Base-by-base conservation (phyloP, 2,329 filamentous ascomycete species). In the Fusarium paranaense region DNA sequence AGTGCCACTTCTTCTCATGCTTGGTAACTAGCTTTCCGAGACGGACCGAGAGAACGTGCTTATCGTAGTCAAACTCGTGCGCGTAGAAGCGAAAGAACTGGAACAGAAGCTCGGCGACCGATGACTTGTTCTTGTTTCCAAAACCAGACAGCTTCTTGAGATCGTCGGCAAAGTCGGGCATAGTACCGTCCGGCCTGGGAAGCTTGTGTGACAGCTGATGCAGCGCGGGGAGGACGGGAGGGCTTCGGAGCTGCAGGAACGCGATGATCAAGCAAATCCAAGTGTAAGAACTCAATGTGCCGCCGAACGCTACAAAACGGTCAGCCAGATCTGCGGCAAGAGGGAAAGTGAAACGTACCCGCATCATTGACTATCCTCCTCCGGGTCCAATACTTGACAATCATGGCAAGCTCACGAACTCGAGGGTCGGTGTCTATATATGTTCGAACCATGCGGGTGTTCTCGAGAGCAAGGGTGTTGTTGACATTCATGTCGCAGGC, bases 401-500 rank as follows among this genome's bases (percentile, higher is more conserved):
- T 94, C 95, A 99, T 98, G 18, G 97, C 96, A 76, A 99, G 86
- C 52, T 94, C 95, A 50, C 97, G 91, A 65, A 99, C 95, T 70
- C 97, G 92, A 42, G 95, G 91, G 82, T 99, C 97, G 66, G 97
- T 93, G 79, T 97, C 92, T 70, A 99, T 95, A 83, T 99, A 99
- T 1, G 95, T 98, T 81, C 95, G 94, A 78, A 99, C 97, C 95
- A 99, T 97, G 60, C 95, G 91, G 16, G 97, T 99, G 80, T 99
- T 99, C 82, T 98, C 95, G 70, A 99, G 86, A 5, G 97, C 97
- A 62, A 97, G 84, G 0, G 95, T 97, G 79, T 98, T 99, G 86
- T 99, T 99, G 85, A 99, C 95, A 78, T 99, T 99, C 93, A 99
- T 97, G 81, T 99, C 97, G 82, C 95, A 98, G 18, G 95, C 94